phyloP scores from a whole-genome alignment of 2,329 filamentous ascomycete species.

The Cladosporium cucumerinum region DNA sequence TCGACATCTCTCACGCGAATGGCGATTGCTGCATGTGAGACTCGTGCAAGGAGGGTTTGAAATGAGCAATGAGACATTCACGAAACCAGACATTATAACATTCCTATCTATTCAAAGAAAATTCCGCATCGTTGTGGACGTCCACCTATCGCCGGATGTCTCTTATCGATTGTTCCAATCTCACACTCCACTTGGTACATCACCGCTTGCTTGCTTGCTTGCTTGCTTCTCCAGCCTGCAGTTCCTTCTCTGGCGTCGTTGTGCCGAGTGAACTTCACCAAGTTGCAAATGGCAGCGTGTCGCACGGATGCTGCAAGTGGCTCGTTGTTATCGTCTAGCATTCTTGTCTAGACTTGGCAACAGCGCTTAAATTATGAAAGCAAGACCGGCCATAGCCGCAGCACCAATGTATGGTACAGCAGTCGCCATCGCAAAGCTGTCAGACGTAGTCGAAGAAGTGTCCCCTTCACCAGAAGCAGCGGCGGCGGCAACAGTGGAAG shows the following conservation, averaged over 20 bases:
- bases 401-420: constrained; percentile 15
- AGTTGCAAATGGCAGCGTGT: neutral
- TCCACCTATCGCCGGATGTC: neutral
- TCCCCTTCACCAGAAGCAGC: neutral
- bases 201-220: neutral
- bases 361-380: neutral
- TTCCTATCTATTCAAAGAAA: neutral
- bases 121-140: no score
- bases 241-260: no score
- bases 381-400: constrained; percentile 17
- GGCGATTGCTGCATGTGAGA: neutral
- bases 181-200: neutral
- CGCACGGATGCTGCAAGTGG: neutral
- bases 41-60: neutral
- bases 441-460: neutral
- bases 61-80: neutral
- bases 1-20: neutral
- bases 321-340: neutral
- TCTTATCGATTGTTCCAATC: neutral
- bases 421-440: constrained; percentile 12
- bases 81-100: neutral
- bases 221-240: neutral
- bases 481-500: neutral
- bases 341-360: neutral
- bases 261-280: no score